Conservation (phyloP, 441 rosid species). For the Biscutella laevigata region DNA sequence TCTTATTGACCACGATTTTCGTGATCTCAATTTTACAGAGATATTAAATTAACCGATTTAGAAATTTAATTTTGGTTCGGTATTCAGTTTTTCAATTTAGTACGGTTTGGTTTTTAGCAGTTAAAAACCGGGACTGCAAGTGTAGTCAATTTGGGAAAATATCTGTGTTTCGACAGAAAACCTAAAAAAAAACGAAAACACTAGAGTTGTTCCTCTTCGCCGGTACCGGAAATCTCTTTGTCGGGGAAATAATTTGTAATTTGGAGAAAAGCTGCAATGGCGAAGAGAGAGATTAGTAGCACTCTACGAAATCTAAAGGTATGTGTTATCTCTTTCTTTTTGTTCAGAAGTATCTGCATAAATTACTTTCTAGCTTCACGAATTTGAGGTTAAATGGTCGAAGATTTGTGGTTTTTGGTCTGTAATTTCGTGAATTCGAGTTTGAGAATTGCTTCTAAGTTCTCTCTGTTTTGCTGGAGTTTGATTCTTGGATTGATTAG, state of each 20-base stretch:
- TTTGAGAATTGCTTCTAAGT: neutral
- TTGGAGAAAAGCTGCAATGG: constrained; percentile 34
- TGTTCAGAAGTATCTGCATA: neutral
- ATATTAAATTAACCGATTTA: too few species aligned
- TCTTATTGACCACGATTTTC: constrained; percentile 53
- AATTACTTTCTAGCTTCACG: neutral
- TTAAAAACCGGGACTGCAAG: too few species aligned
- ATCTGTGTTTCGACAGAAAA: too few species aligned
- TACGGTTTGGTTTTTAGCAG: too few species aligned
- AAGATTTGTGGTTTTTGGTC: neutral
- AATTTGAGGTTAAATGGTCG: neutral
- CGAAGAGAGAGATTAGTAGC: constrained; percentile 77
- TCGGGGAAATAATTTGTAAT: neutral
- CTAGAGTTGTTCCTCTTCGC: too few species aligned
- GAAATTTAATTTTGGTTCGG: too few species aligned
- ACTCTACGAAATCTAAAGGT: constrained; percentile 91
- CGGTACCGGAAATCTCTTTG: constrained; percentile 9
- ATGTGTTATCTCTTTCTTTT: neutral
- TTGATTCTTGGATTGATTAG: neutral
- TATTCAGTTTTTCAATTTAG: too few species aligned
- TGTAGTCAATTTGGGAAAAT: too few species aligned
- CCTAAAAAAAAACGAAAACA: too few species aligned
- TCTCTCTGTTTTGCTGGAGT: neutral
- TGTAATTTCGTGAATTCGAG: neutral
- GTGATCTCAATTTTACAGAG: constrained; percentile 33